Evolutionary conservation across 1,139 yeast genomes (phyloP).

Genomic region (Nakaseomyces glabratus): DNA sequence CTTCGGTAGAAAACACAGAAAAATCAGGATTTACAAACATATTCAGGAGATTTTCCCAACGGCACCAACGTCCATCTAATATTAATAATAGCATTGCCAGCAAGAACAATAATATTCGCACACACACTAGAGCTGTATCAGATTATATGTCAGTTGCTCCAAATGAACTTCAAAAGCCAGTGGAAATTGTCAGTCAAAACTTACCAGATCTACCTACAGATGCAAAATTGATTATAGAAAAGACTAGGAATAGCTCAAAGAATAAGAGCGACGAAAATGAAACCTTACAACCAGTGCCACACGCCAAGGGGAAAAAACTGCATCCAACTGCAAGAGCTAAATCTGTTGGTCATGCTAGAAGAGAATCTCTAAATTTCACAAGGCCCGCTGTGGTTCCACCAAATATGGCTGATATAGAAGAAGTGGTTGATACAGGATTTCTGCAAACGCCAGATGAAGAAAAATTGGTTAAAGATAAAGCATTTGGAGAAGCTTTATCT

Average conservation of each 20-base stretch:
- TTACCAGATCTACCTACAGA: slow-evolving; percentile 25
- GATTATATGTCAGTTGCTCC: slow-evolving; percentile 29
- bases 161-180: slow-evolving; percentile 6
- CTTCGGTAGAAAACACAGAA: slow-evolving; percentile 13
- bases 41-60: slow-evolving; percentile 25
- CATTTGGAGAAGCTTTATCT: slow-evolving; percentile 5
- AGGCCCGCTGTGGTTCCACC: slow-evolving; percentile 28
- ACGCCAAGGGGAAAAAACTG: slow-evolving; percentile 29
- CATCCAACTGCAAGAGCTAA: slow-evolving; percentile 85
- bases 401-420: slow-evolving; percentile 32
- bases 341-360: slow-evolving; percentile 70
- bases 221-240: slow-evolving; percentile 22
- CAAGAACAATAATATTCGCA: slow-evolving; percentile 15
- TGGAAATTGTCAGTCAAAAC: slow-evolving; percentile 9
- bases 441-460: slow-evolving; percentile 64
- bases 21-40: slow-evolving; percentile 23
- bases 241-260: neutral
- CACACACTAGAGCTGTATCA: slow-evolving; percentile 33
- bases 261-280: slow-evolving; percentile 11
- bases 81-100: slow-evolving; percentile 5
- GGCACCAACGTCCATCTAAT: slow-evolving; percentile 14
- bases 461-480: slow-evolving; percentile 36
- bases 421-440: slow-evolving; percentile 37
- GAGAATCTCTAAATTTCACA: slow-evolving; percentile 39
- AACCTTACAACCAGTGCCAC: slow-evolving; percentile 2